Evolutionary conservation across 2,329 filamentous ascomycete genomes (phyloP).

Genomic region (Trichoderma aggressivum): DNA sequence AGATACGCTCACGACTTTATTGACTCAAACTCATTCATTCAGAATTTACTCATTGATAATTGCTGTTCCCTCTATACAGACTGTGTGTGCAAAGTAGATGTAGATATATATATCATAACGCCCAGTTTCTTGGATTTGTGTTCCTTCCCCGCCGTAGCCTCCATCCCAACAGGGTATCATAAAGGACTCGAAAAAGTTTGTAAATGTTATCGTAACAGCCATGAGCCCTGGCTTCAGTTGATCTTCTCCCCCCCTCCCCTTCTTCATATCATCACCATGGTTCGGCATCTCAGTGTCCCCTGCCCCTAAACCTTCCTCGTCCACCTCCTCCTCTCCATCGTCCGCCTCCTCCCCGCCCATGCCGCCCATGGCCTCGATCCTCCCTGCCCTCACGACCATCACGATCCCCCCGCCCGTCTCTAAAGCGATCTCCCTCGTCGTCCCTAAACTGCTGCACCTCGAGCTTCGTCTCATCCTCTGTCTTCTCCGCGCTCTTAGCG

Average conservation of each 20-base stretch:
- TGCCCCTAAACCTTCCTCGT: conserved; percentile 39
- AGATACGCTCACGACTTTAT: conserved; percentile 18
- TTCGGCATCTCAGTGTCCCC: conserved; percentile 27
- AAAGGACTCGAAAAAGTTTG: background rate
- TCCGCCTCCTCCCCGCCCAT: conserved; percentile 27
- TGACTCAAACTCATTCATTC: conserved; percentile 3
- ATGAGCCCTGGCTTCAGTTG: background rate
- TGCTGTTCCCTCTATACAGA: background rate
- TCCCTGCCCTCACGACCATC: conserved; percentile 31
- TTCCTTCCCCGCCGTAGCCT: background rate
- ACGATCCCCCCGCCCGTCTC: conserved; percentile 26
- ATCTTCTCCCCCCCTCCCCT: background rate
- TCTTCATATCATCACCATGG: background rate
- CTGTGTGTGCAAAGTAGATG: background rate
- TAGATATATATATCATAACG: background rate
- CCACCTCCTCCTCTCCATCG: conserved; percentile 33
- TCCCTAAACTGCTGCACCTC: conserved; percentile 31
- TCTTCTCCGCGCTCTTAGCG: conserved; percentile 64
- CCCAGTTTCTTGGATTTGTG: background rate
- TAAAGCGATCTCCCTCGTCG: conserved; percentile 36
- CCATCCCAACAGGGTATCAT: conserved; percentile 15
- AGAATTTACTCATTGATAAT: background rate
- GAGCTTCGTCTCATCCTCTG: conserved; percentile 44
- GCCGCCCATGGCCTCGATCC: conserved; percentile 33
- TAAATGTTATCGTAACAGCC: background rate